These are phyloP conservation scores for Phytophthora sp. DNA, from an alignment of 352 stramenopile genomes.

Conservation along the genomic window DNA sequence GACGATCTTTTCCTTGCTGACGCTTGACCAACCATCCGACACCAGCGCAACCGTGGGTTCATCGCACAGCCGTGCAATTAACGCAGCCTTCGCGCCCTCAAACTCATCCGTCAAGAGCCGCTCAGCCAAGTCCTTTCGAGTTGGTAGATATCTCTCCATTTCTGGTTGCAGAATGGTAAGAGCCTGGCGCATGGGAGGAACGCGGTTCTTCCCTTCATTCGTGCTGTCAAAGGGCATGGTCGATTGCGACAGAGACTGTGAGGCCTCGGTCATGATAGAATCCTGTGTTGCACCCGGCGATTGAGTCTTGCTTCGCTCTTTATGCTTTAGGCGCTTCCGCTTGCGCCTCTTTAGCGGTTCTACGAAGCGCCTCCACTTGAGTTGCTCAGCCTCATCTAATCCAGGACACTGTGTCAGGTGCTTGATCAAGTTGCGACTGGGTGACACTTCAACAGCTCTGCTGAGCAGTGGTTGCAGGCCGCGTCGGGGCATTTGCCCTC, in stretches of 20 bases:
- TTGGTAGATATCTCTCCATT: neutral
- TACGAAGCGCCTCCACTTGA: slow-evolving; percentile 8
- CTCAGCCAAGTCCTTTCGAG: neutral
- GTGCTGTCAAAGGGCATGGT: neutral
- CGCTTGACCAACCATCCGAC: neutral
- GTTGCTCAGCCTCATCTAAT: neutral
- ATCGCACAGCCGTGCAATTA: neutral
- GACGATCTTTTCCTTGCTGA: slow-evolving; percentile 21
- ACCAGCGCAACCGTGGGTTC: neutral
- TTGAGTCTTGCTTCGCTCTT: neutral
- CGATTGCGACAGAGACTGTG: neutral
- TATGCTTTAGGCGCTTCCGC: slow-evolving; percentile 1
- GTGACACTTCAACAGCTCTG: slow-evolving; percentile 6
- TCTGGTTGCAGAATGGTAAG: neutral
- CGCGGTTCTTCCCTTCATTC: neutral
- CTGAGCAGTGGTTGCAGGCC: neutral
- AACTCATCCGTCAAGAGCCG: neutral
- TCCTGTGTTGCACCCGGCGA: neutral
- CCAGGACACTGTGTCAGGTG: neutral
- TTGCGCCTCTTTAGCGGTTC: slow-evolving; percentile 2
- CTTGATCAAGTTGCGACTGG: slow-evolving; percentile 3
- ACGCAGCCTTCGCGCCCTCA: neutral
- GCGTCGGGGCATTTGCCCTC: neutral
- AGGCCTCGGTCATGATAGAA: neutral
- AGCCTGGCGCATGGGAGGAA: neutral